Percentiles rank a stretch among this genome's conserved stretches.
phyloP scores from a whole-genome alignment of 805 yeast genomes.

The Candida coleopterorum region DNA sequence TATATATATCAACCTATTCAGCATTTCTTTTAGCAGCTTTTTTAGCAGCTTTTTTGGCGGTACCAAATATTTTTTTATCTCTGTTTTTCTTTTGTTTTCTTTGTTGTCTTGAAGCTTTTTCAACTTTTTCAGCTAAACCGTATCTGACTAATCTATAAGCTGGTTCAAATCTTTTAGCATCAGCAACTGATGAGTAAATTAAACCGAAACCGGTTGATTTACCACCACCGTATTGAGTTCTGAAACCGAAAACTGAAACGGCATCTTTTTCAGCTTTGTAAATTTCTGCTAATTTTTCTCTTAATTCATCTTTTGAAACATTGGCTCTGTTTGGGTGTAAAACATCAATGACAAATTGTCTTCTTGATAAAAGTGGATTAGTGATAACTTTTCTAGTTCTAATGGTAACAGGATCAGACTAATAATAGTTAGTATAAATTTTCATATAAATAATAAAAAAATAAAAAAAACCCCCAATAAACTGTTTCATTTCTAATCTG shows the following conservation, averaged over 20 bases:
- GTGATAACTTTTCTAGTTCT: slow-evolving; percentile 99
- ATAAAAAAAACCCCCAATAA: too few species aligned
- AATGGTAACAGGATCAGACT: slow-evolving; percentile 99
- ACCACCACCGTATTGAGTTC: slow-evolving; percentile 99
- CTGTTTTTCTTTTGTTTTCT: slow-evolving; percentile 99
- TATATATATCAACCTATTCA: slow-evolving; percentile 43
- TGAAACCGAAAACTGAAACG: slow-evolving; percentile 97
- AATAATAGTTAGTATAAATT: slow-evolving; percentile 10
- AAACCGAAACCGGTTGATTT: slow-evolving; percentile 99
- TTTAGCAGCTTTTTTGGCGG: slow-evolving; percentile 92
- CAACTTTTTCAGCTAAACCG: slow-evolving; percentile 94
- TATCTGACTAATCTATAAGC: slow-evolving; percentile 98
- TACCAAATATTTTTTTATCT: slow-evolving; percentile 98
- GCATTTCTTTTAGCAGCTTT: slow-evolving; percentile 86
- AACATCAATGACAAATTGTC: slow-evolving; percentile 99
- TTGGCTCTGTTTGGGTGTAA: slow-evolving; percentile 99
- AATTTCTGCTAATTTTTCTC: slow-evolving; percentile 84
- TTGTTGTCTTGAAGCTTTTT: slow-evolving; percentile 98
- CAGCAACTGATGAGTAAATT: slow-evolving; percentile 96
- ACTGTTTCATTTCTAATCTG: too few species aligned
- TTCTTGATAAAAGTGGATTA: slow-evolving; percentile 98
- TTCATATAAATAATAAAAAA: too few species aligned
- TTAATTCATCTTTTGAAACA: slow-evolving; percentile 98
- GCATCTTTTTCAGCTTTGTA: slow-evolving; percentile 93
- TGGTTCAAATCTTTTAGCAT: slow-evolving; percentile 98